Evolutionary conservation across 1,284 basidiomycete genomes (phyloP), one percentile per base, ranked within the genome.

Genomic region (Retiboletus fuscus): DNA sequence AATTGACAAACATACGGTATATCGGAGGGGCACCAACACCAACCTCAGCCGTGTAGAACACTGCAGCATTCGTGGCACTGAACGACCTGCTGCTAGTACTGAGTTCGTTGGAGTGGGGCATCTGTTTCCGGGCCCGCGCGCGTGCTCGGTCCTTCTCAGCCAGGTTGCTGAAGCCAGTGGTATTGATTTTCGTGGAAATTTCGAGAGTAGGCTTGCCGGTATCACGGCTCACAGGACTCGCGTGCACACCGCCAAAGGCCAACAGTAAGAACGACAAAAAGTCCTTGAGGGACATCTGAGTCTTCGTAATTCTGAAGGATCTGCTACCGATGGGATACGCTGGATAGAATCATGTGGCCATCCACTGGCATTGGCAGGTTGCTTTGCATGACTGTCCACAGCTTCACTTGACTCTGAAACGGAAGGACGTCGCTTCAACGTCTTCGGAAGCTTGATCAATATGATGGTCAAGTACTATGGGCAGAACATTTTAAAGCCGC

Each of bases 21-120:
- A 84, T 85, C 1, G 87, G 76, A 30, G 87, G 87, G 64, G 69
- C 82, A 15, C 87, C 88, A 47, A 89, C 82, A 53, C 86, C 86
- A 58, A 85, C 82, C 10, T 80, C 76, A 3, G 82, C 79, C 15
- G 78, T 80, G 77, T 85, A 87, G 55, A 77, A 81, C 46, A 83
- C 79, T 51, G 28, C 72, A 16, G 55, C 66, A 62, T 80, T 79
- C 18, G 64, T 65, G 24, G 69, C 43, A 61, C 16, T 70, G 64
- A 73, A 41, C 6, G 47, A 39, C 13, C 4, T 20, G 20, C 24
- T n/a, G 49, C 41, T 64, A 39, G 30, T 26, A n/a, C 30, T 28
- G 46, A 68, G 69, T 49, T 75, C 68, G 24, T 44, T 55, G 12
- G 46, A 30, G 30, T 53, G 41, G 7, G 62, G 55, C 39, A 55